phyloP scores from a whole-genome alignment of 2,329 filamentous ascomycete genomes.

The Xylariaceae sp. region DNA sequence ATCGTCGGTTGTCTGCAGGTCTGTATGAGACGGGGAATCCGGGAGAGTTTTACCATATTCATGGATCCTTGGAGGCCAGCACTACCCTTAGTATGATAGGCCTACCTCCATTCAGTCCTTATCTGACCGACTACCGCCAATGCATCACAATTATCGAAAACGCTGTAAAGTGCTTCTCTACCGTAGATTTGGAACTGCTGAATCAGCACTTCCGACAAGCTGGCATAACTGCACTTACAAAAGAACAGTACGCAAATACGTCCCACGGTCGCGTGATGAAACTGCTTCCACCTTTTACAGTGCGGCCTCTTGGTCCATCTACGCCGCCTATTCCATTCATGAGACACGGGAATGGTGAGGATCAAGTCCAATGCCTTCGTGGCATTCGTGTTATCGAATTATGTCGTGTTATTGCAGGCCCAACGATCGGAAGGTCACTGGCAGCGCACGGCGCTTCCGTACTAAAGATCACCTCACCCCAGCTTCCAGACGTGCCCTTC shows the following conservation, averaged over 20 bases:
- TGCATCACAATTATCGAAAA: conserved; percentile 65
- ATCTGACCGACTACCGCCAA: conserved; percentile 64
- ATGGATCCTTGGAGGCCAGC: conserved; percentile 74
- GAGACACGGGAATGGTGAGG: conserved; percentile 37
- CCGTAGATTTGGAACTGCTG: conserved; percentile 61
- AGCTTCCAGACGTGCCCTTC: conserved; percentile 73
- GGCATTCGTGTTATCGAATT: conserved; percentile 77
- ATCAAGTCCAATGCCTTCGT: conserved; percentile 48
- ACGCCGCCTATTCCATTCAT: conserved; percentile 55
- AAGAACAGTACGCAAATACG: conserved; percentile 63
- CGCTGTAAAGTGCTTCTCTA: conserved; percentile 60
- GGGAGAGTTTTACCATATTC: conserved; percentile 76
- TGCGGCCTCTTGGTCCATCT: conserved; percentile 55
- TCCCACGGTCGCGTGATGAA: conserved; percentile 54
- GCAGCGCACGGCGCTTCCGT: conserved; percentile 79
- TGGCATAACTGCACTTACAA: conserved; percentile 64
- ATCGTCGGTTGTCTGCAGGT: conserved; percentile 75
- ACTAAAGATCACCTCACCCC: conserved; percentile 71
- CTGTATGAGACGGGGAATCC: conserved; percentile 70
- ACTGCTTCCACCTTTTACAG: conserved; percentile 52
- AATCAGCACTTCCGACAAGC: conserved; percentile 64
- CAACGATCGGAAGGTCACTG: conserved; percentile 72
- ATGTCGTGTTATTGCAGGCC: conserved; percentile 76
- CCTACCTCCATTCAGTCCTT: conserved; percentile 64
- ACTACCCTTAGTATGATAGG: conserved; percentile 74